These are phyloP conservation scores for Daedalea quercina DNA, from an alignment of 768 basidiomycete species.

Conservation along the genomic window DNA sequence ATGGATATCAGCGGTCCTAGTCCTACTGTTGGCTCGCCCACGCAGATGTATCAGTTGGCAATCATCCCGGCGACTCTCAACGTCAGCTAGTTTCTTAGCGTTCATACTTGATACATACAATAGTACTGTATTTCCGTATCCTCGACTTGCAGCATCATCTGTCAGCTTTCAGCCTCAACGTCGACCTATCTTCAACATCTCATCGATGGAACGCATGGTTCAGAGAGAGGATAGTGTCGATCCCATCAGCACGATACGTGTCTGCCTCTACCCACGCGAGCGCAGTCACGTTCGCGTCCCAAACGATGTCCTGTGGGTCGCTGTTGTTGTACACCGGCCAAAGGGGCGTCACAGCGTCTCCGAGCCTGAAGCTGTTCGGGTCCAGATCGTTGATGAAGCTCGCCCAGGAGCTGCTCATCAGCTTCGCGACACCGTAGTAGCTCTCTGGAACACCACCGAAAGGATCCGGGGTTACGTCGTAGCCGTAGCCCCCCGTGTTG, in stretches of 20 bases:
- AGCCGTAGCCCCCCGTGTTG: too few relatives aligned
- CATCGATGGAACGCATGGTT: neutral
- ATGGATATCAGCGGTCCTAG: too few relatives aligned
- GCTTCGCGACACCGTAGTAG: neutral
- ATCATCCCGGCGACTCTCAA: too few relatives aligned
- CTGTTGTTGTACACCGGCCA: neutral
- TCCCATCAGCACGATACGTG: neutral
- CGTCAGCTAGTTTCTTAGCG: too few relatives aligned
- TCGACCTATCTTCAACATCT: neutral
- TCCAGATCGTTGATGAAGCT: neutral
- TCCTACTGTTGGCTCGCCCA: too few relatives aligned
- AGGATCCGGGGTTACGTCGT: too few relatives aligned
- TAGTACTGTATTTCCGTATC: too few relatives aligned
- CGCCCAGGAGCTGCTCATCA: neutral
- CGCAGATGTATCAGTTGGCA: too few relatives aligned
- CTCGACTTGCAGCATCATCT: too few relatives aligned
- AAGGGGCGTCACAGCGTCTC: neutral
- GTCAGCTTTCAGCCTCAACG: too few relatives aligned
- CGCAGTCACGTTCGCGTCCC: neutral
- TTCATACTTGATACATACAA: too few relatives aligned
- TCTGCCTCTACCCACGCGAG: neutral
- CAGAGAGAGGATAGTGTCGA: neutral
- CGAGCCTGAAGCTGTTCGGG: neutral
- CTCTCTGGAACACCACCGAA: neutral
- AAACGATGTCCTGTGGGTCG: neutral